Conservation (phyloP, 345 rosid genomes). For the Lepidium aucheri region DNA sequence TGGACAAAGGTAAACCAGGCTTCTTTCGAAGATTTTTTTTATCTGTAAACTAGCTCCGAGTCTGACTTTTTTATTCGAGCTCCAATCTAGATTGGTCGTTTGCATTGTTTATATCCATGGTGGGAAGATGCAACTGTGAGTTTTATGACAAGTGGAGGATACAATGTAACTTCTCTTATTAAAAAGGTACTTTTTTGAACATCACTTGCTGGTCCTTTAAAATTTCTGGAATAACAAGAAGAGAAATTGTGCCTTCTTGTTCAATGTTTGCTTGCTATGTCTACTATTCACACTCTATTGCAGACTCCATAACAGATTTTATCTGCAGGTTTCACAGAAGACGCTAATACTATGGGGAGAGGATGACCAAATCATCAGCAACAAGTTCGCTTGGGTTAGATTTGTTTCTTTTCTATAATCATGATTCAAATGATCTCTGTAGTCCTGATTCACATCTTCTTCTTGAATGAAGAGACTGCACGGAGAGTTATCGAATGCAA, state of each 20-base stretch:
- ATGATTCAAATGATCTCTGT: background rate
- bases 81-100: slow-evolving; percentile 60
- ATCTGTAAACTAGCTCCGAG: background rate
- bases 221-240: background rate
- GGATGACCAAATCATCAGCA: slow-evolving; percentile 75
- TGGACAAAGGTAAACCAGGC: slow-evolving; percentile 64
- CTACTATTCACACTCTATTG: background rate
- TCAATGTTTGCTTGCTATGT: background rate
- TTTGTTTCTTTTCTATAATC: background rate
- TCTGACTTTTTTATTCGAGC: background rate
- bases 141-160: slow-evolving; percentile 88
- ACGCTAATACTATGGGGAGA: slow-evolving; percentile 90
- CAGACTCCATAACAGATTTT: slow-evolving; percentile 2
- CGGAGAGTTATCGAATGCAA: slow-evolving; percentile 56
- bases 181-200: slow-evolving; percentile 39
- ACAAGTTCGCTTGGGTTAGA: slow-evolving; percentile 67
- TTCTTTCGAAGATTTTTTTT: background rate
- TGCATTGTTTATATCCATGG: slow-evolving; percentile 87
- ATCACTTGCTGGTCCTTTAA: background rate
- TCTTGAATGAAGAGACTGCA: slow-evolving; percentile 55
- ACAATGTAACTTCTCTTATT: slow-evolving; percentile 50
- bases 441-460: background rate
- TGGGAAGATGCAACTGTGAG: slow-evolving; percentile 86
- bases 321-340: slow-evolving; percentile 56
- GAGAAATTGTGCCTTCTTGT: background rate